Percentiles rank a stretch among this genome's conserved stretches.
phyloP scores from a whole-genome alignment of 176 grass and related monocot genomes.

The Stipa capillata region DNA sequence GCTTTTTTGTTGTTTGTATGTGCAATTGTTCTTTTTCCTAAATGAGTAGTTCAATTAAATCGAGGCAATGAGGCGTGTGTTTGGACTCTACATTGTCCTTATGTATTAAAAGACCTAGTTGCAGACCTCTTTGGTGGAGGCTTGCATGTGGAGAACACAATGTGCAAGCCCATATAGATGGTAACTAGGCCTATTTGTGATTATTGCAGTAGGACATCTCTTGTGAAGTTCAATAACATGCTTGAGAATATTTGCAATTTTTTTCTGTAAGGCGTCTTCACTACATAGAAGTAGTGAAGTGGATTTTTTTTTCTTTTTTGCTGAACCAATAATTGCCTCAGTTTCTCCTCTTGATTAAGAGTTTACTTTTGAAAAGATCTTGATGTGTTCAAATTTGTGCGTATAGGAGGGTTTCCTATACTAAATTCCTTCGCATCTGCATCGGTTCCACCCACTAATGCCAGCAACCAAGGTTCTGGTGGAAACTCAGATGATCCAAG shows the following conservation, averaged over 20 bases:
- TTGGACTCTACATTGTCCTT: not conserved
- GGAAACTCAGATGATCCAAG: constrained; percentile 42
- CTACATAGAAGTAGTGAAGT: not conserved
- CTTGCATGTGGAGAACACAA: not conserved
- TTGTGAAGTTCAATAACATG: not conserved
- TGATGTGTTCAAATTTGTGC: constrained; percentile 2
- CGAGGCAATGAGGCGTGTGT: not conserved
- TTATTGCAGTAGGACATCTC: not conserved
- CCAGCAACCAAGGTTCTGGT: constrained; percentile 23
- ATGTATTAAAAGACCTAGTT: not conserved
- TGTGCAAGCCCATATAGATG: not conserved
- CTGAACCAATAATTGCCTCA: not conserved
- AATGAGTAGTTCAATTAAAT: not conserved
- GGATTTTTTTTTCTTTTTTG: not conserved
- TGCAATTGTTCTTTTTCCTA: not conserved
- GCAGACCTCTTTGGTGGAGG: not conserved
- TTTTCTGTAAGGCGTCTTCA: not conserved
- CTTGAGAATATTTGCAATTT: not conserved
- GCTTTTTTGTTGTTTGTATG: not conserved
- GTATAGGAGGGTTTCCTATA: constrained; percentile 17
- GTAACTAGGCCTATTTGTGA: not conserved
- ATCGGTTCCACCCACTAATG: constrained; percentile 22
- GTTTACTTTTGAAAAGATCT: not conserved
- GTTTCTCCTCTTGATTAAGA: not conserved
- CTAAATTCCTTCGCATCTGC: constrained; percentile 23